Conservation (phyloP, 495 filamentous ascomycete genomes). For the Talaromyces adpressus region DNA sequence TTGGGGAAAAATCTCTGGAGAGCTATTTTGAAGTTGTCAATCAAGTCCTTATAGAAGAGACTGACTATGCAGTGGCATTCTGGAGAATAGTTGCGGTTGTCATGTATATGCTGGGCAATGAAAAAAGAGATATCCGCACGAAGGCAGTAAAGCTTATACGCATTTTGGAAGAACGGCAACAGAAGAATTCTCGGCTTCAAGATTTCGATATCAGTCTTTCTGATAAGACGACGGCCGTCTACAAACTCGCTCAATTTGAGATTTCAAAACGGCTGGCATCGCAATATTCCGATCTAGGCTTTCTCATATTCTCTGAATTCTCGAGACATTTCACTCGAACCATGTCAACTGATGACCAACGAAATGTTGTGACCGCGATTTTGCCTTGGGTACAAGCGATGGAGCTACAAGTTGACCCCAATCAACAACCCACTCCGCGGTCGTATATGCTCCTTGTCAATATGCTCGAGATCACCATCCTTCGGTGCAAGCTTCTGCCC, state of each 20-base stretch:
- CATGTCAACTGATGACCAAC: constrained; percentile 69
- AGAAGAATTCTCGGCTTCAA: constrained; percentile 81
- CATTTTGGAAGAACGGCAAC: constrained; percentile 74
- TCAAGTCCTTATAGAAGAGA: constrained; percentile 72
- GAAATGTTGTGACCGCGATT: constrained; percentile 90
- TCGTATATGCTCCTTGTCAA: constrained; percentile 97
- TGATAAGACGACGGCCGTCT: constrained; percentile 96
- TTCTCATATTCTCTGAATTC: constrained; percentile 92
- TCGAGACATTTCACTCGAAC: constrained; percentile 79
- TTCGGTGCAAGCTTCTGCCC: constrained; percentile 77
- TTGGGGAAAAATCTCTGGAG: constrained; percentile 68
- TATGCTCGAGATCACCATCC: constrained; percentile 92
- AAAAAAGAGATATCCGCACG: constrained; percentile 77
- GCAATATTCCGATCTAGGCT: constrained; percentile 80
- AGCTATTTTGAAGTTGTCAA: constrained; percentile 95
- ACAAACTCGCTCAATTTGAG: constrained; percentile 95
- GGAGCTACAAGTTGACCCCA: constrained; percentile 89
- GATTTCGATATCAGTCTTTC: constrained; percentile 98
- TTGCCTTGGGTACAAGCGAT: constrained; percentile 94
- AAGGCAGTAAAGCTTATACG: constrained; percentile 82
- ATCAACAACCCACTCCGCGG: constrained; percentile 77
- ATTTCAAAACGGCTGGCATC: constrained; percentile 86
- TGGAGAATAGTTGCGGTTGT: constrained; percentile 86
- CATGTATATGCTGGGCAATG: constrained; percentile 83
- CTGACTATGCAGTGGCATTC: constrained; percentile 74